These are phyloP conservation scores for Chrysochromulina parva DNA, from an alignment of 78 protist species.

Conservation along the genomic window DNA sequence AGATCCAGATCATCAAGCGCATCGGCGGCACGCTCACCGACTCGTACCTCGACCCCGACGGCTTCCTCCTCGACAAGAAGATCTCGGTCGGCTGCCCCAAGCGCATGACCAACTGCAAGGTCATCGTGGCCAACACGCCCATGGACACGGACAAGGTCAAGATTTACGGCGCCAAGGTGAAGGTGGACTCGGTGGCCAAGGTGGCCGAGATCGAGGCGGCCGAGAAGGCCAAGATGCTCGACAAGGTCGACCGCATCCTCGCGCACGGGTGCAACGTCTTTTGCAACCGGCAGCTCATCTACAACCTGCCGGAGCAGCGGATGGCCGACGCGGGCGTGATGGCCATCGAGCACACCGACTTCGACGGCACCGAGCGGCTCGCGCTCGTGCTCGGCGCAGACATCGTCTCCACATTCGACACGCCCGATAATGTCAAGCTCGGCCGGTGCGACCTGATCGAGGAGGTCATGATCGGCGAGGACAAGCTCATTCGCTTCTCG, in stretches of 20 bases:
- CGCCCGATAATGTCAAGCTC: slow-evolving; percentile 81
- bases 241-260: slow-evolving; percentile 53
- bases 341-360: slow-evolving; percentile 98
- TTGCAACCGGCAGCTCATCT: slow-evolving; percentile 98
- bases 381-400: slow-evolving; percentile 64
- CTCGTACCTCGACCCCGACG: slow-evolving; percentile 95
- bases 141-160: slow-evolving; percentile 99
- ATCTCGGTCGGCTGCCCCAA: slow-evolving; percentile 97
- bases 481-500: slow-evolving; percentile 84
- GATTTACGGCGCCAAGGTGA: slow-evolving; percentile 90
- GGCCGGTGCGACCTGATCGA: slow-evolving; percentile 85
- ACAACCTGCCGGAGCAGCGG: slow-evolving; percentile 96
- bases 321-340: slow-evolving; percentile 86
- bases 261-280: slow-evolving; percentile 83
- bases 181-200: slow-evolving; percentile 56
- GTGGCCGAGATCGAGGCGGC: slow-evolving; percentile 94
- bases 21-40: slow-evolving; percentile 86
- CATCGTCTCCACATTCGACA: slow-evolving; percentile 96
- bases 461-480: slow-evolving; percentile 99
- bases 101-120: slow-evolving; percentile 84
- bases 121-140: slow-evolving; percentile 96
- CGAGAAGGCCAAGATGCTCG: slow-evolving; percentile 79
- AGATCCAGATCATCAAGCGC: slow-evolving; percentile 93
- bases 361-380: slow-evolving; percentile 96
- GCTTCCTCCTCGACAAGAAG: slow-evolving; percentile 26